Evolutionary conservation across 1,139 yeast genomes (phyloP), one percentile per base, ranked within the genome.

Genomic region (Sporopachydermia cereana): DNA sequence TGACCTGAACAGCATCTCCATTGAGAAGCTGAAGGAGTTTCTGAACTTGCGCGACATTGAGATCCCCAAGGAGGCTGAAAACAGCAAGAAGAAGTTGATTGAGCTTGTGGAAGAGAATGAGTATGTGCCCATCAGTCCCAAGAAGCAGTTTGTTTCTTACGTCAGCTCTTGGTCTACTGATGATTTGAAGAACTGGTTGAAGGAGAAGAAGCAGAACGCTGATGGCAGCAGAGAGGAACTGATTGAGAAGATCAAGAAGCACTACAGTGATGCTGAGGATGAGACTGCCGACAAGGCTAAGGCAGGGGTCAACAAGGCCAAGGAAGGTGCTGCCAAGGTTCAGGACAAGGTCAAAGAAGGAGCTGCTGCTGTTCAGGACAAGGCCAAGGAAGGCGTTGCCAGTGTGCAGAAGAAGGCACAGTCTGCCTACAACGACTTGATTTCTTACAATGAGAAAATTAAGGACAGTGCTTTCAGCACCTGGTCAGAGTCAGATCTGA

Each of bases 401-500:
- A 51, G 53, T 3, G 48, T 51, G 16, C 47, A 50, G n/a, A 47
- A 50, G 31, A 46, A 54, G 20, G 53, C 53, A 41, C 51, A 49
- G 41, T 55, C 54, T 45, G 52, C 50, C 46, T 53, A 50, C 24
- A 43, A 51, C 16, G 61, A 56, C 27, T 48, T 53, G 12, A 51
- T 48, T 4, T 46, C 45, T 22, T 45, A 47, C 29, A 42, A 49
- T 20, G 44, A 44, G 41, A 50, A 49, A 5, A 41, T 47, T 47
- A 61, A 63, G 43, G 64, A 65, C 41, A 61, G 68, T 9, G 57
- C 64, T 41, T 71, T 74, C 52, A 67, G 68, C 43, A 60, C 68
- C 30, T 78, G 81, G 78, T 64, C 76, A 21, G 69, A 68, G 36
- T 68, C 71, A 27, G 85, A 79, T 51, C 61, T 79, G 52, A 68